A percentile compares a stretch with the other conserved stretches of the same genome.
phyloP scores from a whole-genome alignment of 1,284 basidiomycete species.

The Bothia castanella region DNA sequence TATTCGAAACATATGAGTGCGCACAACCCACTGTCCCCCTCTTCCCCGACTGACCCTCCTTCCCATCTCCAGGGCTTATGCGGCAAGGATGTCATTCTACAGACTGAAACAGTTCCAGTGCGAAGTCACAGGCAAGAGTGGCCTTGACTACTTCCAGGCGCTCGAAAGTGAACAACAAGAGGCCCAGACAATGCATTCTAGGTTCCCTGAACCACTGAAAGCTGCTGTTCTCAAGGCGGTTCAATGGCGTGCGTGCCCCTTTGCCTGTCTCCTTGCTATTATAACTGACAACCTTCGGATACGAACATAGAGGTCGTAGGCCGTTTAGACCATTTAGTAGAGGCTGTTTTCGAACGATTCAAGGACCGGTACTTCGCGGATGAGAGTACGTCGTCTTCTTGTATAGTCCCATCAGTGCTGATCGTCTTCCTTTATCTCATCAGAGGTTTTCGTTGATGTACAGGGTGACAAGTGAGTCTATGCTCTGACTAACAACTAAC shows the following conservation, averaged over 20 bases:
- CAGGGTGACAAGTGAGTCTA: slow-evolving; percentile 70
- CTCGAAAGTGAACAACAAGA: slow-evolving; percentile 88
- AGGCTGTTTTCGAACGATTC: slow-evolving; percentile 92
- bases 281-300: slow-evolving; percentile 14
- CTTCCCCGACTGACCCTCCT: slow-evolving; percentile 24
- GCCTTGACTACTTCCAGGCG: slow-evolving; percentile 92
- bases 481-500: slow-evolving; percentile 21
- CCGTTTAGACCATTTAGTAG: slow-evolving; percentile 90
- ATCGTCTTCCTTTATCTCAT: slow-evolving; percentile 24
- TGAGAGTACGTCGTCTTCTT: slow-evolving; percentile 64
- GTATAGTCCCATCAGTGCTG: slow-evolving; percentile 14
- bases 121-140: slow-evolving; percentile 91
- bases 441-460: slow-evolving; percentile 82
- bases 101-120: slow-evolving; percentile 90
- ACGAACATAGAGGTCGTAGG: slow-evolving; percentile 81
- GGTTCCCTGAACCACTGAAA: slow-evolving; percentile 92
- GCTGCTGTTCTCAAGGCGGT: slow-evolving; percentile 85
- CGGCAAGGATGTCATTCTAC: slow-evolving; percentile 90
- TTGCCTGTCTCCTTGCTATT: slow-evolving; percentile 19
- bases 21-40: slow-evolving; percentile 27
- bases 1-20: slow-evolving; percentile 92
- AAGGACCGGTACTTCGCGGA: slow-evolving; percentile 90
- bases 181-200: slow-evolving; percentile 79
- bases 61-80: slow-evolving; percentile 66
- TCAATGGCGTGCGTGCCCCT: slow-evolving; percentile 84